Evolutionary conservation across 73 alveolate species (phyloP), one percentile per base, ranked within the genome.

Genomic region (Paramecium caudatum): DNA sequence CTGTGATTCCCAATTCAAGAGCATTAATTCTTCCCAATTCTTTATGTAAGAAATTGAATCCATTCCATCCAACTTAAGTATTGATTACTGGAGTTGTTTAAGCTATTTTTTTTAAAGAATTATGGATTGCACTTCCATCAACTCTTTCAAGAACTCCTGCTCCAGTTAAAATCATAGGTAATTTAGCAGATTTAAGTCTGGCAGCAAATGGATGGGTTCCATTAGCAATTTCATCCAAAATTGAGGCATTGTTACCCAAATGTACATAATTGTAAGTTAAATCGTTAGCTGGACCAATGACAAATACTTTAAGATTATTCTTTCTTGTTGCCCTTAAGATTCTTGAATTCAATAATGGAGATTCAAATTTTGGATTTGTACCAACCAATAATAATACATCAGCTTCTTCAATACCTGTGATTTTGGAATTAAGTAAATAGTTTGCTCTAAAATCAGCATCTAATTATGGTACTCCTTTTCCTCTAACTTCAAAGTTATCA

Each of bases 301-400:
- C 61, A 34, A 91, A 96, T 6, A 96, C 99, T 30, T 93, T 92
- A 13, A 96, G 78, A 15, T 92, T 94, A 21, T 95, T 93, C 16
- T 70, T 92, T 21, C 91, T 86, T 33, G 91, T 94, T n/a, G 94
- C 87, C 46, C 90, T 86, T 48, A 96, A 69, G 61, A 96, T 95
- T 86, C 99, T 91, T 47, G 99, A 95, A 69, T 95, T 95, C 36
- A 96, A 90, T 6, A 96, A 96, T 16, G 99, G 99, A 17, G 95
- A 84, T 47, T 96, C 98, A 48, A 90, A 13, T 82, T 97, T 93
- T 1, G 95, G 95, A 62, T 96, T 96, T 83, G 94, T 32, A n/a
- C 98, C 99, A 43, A 96, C 96, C 25, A 96, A 63, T 27, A 96
- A 88, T 4, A 96, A 90, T 12, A 95, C 88, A 74, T 96, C 99